A percentile compares a stretch with the other conserved stretches of the same genome.
Conservation (phyloP, 768 basidiomycete genomes). For the Suillus subluteus region DNA sequence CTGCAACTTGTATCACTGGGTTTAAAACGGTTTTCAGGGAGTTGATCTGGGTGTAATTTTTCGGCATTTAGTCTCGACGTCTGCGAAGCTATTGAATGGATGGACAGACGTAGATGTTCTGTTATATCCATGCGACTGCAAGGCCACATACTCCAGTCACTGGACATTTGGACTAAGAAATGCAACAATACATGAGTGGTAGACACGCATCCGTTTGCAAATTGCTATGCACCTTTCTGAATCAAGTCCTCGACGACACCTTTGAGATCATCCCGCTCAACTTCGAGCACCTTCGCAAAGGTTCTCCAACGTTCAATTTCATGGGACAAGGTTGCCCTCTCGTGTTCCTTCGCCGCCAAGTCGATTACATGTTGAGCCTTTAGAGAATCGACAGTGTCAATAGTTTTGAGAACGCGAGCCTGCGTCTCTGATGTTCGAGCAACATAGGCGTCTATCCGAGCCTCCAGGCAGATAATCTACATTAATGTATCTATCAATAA, state of each 20-base stretch:
- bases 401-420: constrained; percentile 49
- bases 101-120: constrained; percentile 45
- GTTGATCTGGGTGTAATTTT: constrained; percentile 24
- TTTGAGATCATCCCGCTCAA: constrained; percentile 55
- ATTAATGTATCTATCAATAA: constrained; percentile 1
- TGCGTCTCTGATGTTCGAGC: constrained; percentile 48
- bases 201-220: neutral
- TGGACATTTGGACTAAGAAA: constrained; percentile 46
- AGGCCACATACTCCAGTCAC: constrained; percentile 51
- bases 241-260: constrained; percentile 55
- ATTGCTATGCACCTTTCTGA: constrained; percentile 55
- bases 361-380: constrained; percentile 45
- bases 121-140: constrained; percentile 46
- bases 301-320: constrained; percentile 41
- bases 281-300: constrained; percentile 40
- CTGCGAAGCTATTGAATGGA: constrained; percentile 15
- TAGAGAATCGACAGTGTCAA: constrained; percentile 52
- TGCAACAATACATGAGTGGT: constrained; percentile 8
- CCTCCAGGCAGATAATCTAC: constrained; percentile 34
- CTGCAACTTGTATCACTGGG: constrained; percentile 13
- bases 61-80: constrained; percentile 13
- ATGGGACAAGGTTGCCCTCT: constrained; percentile 38
- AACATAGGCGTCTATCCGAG: constrained; percentile 38
- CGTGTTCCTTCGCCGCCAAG: constrained; percentile 35
- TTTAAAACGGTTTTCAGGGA: constrained; percentile 5